Base-by-base conservation (phyloP, 2,329 filamentous ascomycete genomes). In the Verticillium zaregamsianum region DNA sequence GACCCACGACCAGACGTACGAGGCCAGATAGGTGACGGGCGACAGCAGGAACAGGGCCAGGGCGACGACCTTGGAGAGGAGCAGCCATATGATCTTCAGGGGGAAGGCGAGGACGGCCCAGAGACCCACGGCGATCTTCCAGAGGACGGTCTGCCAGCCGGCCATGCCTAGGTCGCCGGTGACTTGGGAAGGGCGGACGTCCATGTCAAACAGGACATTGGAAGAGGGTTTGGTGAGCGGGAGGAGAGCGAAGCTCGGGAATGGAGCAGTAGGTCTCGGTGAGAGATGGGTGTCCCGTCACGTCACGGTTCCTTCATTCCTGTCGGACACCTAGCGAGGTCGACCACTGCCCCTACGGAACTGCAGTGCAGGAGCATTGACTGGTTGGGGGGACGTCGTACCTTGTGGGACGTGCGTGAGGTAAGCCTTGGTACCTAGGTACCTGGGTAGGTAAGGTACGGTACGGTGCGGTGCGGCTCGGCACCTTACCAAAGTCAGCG, bases 1-100 rank as follows among this genome's bases (percentile, higher is more conserved):
- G 8, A 67, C 58, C 12, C 64, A 66, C n/a, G 68, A 63, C 5
- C 68, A 25, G 2, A 71, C 3, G 58, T 70, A 76, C 1, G 71
- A 69, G 3, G 73, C 58, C 15, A 77, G 63, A 55, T 76, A 73
- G 9, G 77, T 64, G 23, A 71, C 67, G 2, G 78, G 78, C n/a
- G 76, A 72, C 35, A 78, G 68, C 3, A 79, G 55, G 55, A 57
- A 32, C 25, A 57, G 32, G 32, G 32, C 20, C 11, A 57, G 3
- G 32, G 31, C 55, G 32, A 32, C 28, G 25, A 32, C 25, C 15
- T 72, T 68, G 1, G 67, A 65, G 5, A 76, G 28, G 0, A 74
- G 75, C n/a, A 71, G 61, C 40, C 69, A 66, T 49, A 71, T 58
- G 57, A 77, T 66, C 6, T 66, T 68, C 35, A 75, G 64, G 23